Percentiles rank a stretch among this genome's conserved stretches.
These are phyloP conservation scores for Halophytophthora batemanensis DNA, from an alignment of 352 stramenopile genomes.

Conservation along the genomic window DNA sequence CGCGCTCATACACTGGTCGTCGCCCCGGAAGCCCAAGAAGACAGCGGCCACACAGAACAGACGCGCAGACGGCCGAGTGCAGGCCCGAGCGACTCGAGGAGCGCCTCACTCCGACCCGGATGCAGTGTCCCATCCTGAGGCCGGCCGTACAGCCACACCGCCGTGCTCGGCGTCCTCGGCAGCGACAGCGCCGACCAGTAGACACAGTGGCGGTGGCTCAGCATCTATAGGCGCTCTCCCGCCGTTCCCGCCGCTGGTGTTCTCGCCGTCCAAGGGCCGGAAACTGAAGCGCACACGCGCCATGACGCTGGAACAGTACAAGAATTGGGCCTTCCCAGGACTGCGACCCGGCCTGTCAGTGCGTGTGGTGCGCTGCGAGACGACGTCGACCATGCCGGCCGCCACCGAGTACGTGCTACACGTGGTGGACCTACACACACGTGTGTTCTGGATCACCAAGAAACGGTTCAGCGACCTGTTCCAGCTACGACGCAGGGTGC, in stretches of 20 bases:
- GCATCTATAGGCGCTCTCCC: too few relatives aligned
- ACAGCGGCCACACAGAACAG: too few relatives aligned
- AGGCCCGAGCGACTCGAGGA: too few relatives aligned
- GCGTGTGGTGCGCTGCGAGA: slow-evolving; percentile 62
- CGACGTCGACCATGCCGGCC: slow-evolving; percentile 45
- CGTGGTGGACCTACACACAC: slow-evolving; percentile 73
- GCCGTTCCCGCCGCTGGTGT: slow-evolving; percentile 52
- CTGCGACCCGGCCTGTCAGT: slow-evolving; percentile 70
- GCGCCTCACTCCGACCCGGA: slow-evolving; percentile 17
- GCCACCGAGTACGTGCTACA: slow-evolving; percentile 77
- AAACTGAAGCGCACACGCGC: slow-evolving; percentile 27
- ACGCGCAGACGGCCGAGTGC: too few relatives aligned
- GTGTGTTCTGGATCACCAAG: slow-evolving; percentile 82
- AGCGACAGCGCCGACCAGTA: slow-evolving; percentile 13
- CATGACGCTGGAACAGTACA: slow-evolving; percentile 53
- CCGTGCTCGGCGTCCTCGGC: slow-evolving; percentile 4
- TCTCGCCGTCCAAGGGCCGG: slow-evolving; percentile 42
- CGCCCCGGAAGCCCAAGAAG: too few relatives aligned
- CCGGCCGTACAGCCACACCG: slow-evolving; percentile 11
- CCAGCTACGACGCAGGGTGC: slow-evolving; percentile 64
- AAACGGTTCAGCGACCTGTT: slow-evolving; percentile 80
- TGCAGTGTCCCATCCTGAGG: slow-evolving; percentile 23
- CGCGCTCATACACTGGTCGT: too few relatives aligned
- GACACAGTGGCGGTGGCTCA: slow-evolving; percentile 10
- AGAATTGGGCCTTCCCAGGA: slow-evolving; percentile 45